Evolutionary conservation across 2,329 filamentous ascomycete genomes (phyloP).

Genomic region (Sporothrix schenckii): DNA sequence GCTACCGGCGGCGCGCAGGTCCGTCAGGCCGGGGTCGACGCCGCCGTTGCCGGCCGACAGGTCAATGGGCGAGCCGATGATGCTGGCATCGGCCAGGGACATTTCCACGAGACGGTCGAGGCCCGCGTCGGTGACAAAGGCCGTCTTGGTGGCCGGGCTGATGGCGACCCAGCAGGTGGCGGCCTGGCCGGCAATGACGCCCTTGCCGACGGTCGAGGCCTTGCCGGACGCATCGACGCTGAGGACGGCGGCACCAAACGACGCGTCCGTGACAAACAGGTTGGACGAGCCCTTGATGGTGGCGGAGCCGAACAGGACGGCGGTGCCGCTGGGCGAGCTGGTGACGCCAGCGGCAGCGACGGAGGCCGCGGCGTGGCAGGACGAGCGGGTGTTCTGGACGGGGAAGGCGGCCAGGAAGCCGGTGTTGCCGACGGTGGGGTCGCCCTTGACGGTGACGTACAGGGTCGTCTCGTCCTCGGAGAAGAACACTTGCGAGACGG

Average conservation of each 20-base stretch:
- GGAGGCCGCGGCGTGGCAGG: conserved; percentile 22
- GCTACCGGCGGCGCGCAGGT: conserved; percentile 55
- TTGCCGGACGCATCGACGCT: conserved; percentile 44
- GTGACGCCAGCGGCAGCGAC: conserved; percentile 41
- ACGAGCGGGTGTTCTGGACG: conserved; percentile 41
- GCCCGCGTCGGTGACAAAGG: conserved; percentile 61
- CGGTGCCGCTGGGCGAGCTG: conserved; percentile 57
- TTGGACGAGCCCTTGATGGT: conserved; percentile 50
- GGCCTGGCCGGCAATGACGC: conserved; percentile 53
- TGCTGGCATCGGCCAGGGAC: conserved; percentile 52
- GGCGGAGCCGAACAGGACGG: conserved; percentile 57
- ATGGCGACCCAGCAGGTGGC: conserved; percentile 63
- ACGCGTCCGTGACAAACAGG: conserved; percentile 61
- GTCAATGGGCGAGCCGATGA: conserved; percentile 49
- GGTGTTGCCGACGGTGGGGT: conserved; percentile 56
- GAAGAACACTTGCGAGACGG: conserved; percentile 64
- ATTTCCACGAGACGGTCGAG: conserved; percentile 61
- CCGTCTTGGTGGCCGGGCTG: conserved; percentile 51
- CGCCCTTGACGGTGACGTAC: conserved; percentile 63
- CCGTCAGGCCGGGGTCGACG: conserved; percentile 57
- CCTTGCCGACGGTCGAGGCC: conserved; percentile 44
- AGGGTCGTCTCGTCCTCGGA: conserved; percentile 56
- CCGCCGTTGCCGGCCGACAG: conserved; percentile 46
- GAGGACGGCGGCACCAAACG: conserved; percentile 59
- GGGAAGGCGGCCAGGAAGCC: conserved; percentile 60